Evolutionary conservation across 495 filamentous ascomycete genomes (phyloP), one percentile per base, ranked within the genome.

Genomic region (Choiromyces venosus): DNA sequence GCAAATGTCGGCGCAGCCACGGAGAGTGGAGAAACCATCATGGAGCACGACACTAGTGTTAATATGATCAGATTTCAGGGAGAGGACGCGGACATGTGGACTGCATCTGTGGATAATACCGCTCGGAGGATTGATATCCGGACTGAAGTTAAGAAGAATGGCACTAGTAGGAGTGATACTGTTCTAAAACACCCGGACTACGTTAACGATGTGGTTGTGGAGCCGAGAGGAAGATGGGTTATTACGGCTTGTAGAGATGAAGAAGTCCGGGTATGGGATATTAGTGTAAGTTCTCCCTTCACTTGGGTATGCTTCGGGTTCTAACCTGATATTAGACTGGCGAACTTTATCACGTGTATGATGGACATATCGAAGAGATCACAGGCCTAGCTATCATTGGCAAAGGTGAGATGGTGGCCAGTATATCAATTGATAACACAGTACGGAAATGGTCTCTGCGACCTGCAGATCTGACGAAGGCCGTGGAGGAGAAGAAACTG

Each of bases 281-380:
- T 85, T 82, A 85, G 83, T 56, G 87, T 88, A 81, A 73, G 86
- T 83, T 68, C 33, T 52, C 33, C 29, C 42, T 71, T 44, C 7
- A 70, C n/a, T 12, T 10, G 37, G 14, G 8, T 68, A 16, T 0
- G 37, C 0, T 0, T 52, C 38, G 42, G 44, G 74, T 65, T 33
- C 67, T 80, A 38, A 78, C 37, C 12, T 18, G 39, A 7, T 80
- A 82, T 56, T 61, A 84, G 77, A 92, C 87, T 67, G 95, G 93
- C 21, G 86, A 91, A 74, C 85, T 97, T 65, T 86, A 91, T 76
- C 91, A 92, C 79, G 87, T 87, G 3, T 93, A 94, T 70, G 86
- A 88, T 25, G 95, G 95, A 0, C 95, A 99, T 82, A 97, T 88
- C 81, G 93, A 98, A 76, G 95, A 97, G 80, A 91, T 99, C 37